These are phyloP conservation scores for Epichloe coenophiala DNA, from an alignment of 2,329 filamentous ascomycete genomes.

Conservation along the genomic window DNA sequence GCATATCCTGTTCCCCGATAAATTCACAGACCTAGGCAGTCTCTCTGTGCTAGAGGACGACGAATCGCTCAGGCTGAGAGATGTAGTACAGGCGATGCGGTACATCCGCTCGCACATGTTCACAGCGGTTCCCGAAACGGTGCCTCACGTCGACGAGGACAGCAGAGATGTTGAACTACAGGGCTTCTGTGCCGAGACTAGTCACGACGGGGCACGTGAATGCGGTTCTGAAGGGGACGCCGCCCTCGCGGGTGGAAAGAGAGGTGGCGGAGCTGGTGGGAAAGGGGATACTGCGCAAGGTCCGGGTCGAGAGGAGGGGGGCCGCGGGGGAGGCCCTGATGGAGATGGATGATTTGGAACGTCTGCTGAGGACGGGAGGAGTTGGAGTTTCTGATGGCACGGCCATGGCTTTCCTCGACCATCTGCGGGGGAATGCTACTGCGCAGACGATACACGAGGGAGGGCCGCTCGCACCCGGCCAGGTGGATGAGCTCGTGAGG, in stretches of 20 bases:
- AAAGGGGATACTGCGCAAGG: constrained; percentile 43
- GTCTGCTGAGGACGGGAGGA: constrained; percentile 22
- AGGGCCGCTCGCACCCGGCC: constrained; percentile 24
- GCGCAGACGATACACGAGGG: constrained; percentile 15
- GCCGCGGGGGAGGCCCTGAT: constrained; percentile 55
- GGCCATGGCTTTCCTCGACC: constrained; percentile 35
- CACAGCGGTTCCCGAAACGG: constrained; percentile 44
- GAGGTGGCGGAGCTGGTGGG: constrained; percentile 49
- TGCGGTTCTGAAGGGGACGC: constrained; percentile 36
- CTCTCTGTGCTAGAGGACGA: constrained; percentile 38
- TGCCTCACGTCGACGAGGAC: constrained; percentile 52
- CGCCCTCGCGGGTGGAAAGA: constrained; percentile 51
- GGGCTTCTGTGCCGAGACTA: constrained; percentile 45
- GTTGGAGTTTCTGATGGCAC: constrained; percentile 25
- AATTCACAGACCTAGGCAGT: constrained; percentile 47
- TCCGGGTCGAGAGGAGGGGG: constrained; percentile 49
- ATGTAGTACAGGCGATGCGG: constrained; percentile 51
- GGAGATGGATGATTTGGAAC: constrained; percentile 40
- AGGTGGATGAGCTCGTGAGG: constrained; percentile 45
- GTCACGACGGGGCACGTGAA: constrained; percentile 54
- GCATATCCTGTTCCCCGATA: constrained; percentile 22
- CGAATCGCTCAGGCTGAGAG: constrained; percentile 37
- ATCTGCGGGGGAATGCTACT: constrained; percentile 37
- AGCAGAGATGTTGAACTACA: constrained; percentile 49
- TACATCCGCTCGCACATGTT: constrained; percentile 52